Evolutionary conservation across 2,329 filamentous ascomycete genomes (phyloP), one percentile per base, ranked within the genome.

Genomic region (Colletotrichum musicola): DNA sequence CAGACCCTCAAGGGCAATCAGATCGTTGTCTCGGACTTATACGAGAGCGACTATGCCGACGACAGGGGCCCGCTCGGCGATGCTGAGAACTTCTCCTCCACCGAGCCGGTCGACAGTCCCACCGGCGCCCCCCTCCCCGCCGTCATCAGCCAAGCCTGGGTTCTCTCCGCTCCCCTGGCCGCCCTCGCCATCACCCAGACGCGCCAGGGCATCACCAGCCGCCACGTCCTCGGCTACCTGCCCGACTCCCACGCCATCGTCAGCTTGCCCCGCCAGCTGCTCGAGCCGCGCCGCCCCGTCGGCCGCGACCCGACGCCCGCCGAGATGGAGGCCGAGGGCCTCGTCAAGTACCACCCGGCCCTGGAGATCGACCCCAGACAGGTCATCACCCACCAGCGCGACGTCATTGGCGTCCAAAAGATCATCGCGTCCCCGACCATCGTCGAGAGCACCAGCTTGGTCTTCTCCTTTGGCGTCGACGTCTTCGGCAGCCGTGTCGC

Each of bases 391-490:
- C 96, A 99, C 79, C 86, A 91, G 72, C 89, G 94, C 20, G 93
- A 97, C 71, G 88, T 98, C 1, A 69, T 95, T 2, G 94, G 94
- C 6, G 87, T 97, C 49, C 84, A 87, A 68, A 83, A 88, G 53
- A 89, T 98, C 20, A 86, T 95, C 35, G 90, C 94, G 0, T 88
- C 88, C 18, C 93, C 95, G 0, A 93, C 94, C 1, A 79, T 94
- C 4, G 87, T 99, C 35, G 96, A 99, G 83, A 98, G 95, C 81
- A 98, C 96, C 1, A 95, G 92, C 74, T 79, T 98, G 63, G 87
- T 99, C 13, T 92, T 98, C 75, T 94, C 94, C 0, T 97, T 92
- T 75, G 96, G 96, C 4, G 79, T 94, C 14, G 96, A 99, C 78
- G 83, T 98, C 2, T 99, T 97, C 73, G 94, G 93, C 14, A 95